Conservation (phyloP, 2,329 filamentous ascomycete genomes). For the Biscogniauxia marginata region DNA sequence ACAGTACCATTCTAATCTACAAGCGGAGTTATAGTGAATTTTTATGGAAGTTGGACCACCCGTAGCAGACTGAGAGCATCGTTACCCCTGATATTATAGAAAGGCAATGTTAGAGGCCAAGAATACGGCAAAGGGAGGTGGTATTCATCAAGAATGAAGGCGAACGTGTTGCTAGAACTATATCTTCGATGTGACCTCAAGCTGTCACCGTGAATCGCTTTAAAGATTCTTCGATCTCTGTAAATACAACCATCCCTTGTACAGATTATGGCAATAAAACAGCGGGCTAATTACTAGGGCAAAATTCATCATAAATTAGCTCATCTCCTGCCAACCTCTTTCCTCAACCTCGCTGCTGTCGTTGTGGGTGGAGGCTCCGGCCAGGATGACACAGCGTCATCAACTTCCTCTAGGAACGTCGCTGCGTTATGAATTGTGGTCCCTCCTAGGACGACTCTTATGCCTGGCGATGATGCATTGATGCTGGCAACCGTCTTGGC, state of each 20-base stretch:
- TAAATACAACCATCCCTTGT: background rate
- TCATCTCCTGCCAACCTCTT: constrained; percentile 56
- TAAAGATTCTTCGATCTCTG: background rate
- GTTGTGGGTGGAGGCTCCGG: constrained; percentile 65
- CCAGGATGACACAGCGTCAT: constrained; percentile 85
- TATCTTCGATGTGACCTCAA: too few relatives aligned
- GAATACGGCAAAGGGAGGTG: too few relatives aligned
- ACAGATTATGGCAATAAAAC: background rate
- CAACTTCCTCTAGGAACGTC: constrained; percentile 87
- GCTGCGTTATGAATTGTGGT: constrained; percentile 85
- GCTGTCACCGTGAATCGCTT: too few relatives aligned
- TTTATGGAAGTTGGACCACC: too few relatives aligned
- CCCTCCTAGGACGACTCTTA: constrained; percentile 85
- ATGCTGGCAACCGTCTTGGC: constrained; percentile 94
- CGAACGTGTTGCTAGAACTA: too few relatives aligned
- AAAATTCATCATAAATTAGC: constrained; percentile 1
- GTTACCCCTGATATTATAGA: too few relatives aligned
- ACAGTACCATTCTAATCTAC: too few relatives aligned
- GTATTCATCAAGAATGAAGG: too few relatives aligned
- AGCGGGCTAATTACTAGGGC: background rate
- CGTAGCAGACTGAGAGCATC: too few relatives aligned
- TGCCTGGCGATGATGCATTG: constrained; percentile 84
- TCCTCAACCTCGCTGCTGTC: constrained; percentile 60
- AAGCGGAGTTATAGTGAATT: too few relatives aligned
- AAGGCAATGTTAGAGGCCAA: too few relatives aligned